These are phyloP conservation scores for Botryosphaeria agaves DNA, from an alignment of 2,329 filamentous ascomycete genomes.

Conservation along the genomic window DNA sequence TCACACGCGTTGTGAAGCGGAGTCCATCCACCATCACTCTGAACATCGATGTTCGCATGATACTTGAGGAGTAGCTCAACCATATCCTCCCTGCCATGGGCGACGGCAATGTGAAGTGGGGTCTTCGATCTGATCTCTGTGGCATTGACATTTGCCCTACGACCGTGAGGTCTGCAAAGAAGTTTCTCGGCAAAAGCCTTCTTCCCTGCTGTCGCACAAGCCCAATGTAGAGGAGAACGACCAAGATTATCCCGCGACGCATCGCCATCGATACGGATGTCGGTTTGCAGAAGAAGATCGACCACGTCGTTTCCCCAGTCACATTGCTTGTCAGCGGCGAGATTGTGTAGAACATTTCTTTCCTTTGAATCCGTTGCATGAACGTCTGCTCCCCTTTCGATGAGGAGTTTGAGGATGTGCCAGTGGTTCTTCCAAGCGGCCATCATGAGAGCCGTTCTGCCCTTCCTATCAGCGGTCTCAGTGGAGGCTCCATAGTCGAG, in stretches of 20 bases:
- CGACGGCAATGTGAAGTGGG: conserved; percentile 7
- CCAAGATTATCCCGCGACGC: conserved; percentile 25
- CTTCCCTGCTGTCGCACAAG: conserved; percentile 39
- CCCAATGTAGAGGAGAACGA: conserved; percentile 39
- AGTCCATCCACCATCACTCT: conserved; percentile 10
- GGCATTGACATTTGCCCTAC: conserved; percentile 8
- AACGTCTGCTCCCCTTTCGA: conserved; percentile 10
- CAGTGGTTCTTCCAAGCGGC: conserved; percentile 25
- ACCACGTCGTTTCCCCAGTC: conserved; percentile 30
- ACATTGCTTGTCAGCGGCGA: conserved; percentile 27
- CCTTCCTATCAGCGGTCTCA: conserved; percentile 23
- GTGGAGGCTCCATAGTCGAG: conserved; percentile 4
- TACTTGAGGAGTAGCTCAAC: conserved; percentile 5
- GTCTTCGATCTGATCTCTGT: conserved; percentile 4
- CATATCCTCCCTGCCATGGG: conserved; percentile 4
- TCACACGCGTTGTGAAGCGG: conserved; percentile 9
- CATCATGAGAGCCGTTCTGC: conserved; percentile 24
- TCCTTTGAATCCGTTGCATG: conserved; percentile 8
- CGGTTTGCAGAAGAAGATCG: conserved; percentile 19
- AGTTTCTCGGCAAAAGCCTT: conserved; percentile 31
- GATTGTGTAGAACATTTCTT: conserved; percentile 19
- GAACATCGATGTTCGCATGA: conserved; percentile 4
- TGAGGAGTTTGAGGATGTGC: conserved; percentile 19
- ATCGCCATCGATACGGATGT: conserved; percentile 22
- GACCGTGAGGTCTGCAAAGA: conserved; percentile 14